Conservation (phyloP, 768 basidiomycete genomes). For the Phylloporus scabripes region DNA sequence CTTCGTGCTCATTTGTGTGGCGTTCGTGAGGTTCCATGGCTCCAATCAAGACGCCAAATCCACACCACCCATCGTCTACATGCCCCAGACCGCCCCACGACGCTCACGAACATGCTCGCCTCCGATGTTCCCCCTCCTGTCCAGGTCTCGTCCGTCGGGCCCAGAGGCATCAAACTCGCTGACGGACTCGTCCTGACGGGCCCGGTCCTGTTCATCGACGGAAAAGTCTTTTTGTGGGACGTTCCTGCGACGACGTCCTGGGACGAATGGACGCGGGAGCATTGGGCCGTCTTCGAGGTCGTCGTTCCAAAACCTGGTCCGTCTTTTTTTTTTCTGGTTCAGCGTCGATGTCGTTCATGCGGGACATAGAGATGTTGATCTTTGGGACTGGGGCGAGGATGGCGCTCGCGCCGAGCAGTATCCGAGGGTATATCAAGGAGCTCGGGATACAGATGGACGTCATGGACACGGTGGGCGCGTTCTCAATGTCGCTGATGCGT, state of each 20-base stretch:
- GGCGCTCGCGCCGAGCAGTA: slow-evolving; percentile 58
- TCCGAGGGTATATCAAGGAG: slow-evolving; percentile 63
- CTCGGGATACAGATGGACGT: slow-evolving; percentile 86
- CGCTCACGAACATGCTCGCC: slow-evolving; percentile 67
- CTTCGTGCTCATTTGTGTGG: no score
- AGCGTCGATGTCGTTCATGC: not conserved
- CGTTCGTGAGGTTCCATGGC: no score
- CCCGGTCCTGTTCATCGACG: slow-evolving; percentile 79
- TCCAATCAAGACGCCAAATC: slow-evolving; percentile 4
- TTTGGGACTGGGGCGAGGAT: slow-evolving; percentile 80
- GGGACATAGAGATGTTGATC: slow-evolving; percentile 70
- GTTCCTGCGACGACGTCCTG: slow-evolving; percentile 52
- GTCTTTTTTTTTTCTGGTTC: slow-evolving; percentile 16
- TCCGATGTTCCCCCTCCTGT: slow-evolving; percentile 64
- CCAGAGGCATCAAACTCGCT: slow-evolving; percentile 60
- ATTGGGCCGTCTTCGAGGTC: slow-evolving; percentile 76
- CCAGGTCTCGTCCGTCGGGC: slow-evolving; percentile 62
- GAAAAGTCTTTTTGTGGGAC: slow-evolving; percentile 88
- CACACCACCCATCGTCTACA: slow-evolving; percentile 11
- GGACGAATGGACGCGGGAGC: slow-evolving; percentile 66
- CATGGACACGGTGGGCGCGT: slow-evolving; percentile 66
- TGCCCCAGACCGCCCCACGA: slow-evolving; percentile 22
- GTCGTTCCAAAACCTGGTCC: slow-evolving; percentile 83
- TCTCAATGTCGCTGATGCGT: not conserved
- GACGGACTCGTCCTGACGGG: slow-evolving; percentile 76